A percentile compares a stretch with the other conserved stretches of the same genome.
Evolutionary conservation across 192 early-diverging fungal species (phyloP).

Genomic region (Coemansia sp.): DNA sequence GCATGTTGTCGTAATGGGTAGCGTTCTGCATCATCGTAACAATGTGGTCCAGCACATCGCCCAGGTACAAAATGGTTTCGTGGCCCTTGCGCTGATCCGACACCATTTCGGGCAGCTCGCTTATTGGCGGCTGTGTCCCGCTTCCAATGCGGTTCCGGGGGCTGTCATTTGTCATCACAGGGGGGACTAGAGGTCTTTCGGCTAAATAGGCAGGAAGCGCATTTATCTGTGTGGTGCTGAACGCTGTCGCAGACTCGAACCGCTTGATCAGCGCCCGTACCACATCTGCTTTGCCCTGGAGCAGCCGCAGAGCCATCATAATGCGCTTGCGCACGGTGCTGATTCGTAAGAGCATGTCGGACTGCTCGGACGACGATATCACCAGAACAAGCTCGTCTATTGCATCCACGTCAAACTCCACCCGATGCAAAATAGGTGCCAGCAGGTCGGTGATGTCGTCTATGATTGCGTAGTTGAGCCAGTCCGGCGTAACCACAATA

Average conservation of each 20-base stretch:
- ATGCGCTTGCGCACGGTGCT: conserved; percentile 70
- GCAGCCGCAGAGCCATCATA: conserved; percentile 65
- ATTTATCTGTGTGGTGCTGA: conserved; percentile 38
- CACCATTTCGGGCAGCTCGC: conserved; percentile 22
- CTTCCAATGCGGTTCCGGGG: conserved; percentile 12
- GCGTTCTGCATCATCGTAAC: conserved; percentile 75
- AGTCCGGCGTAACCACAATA: conserved; percentile 86
- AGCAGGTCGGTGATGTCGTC: conserved; percentile 95
- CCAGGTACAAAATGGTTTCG: conserved; percentile 70
- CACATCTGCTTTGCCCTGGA: conserved; percentile 73
- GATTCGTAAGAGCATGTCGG: conserved; percentile 74
- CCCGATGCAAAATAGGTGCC: conserved; percentile 75
- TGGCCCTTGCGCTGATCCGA: conserved; percentile 52
- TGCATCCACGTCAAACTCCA: conserved; percentile 93
- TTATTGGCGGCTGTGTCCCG: conserved; percentile 4
- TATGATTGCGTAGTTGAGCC: conserved; percentile 94
- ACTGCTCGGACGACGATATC: conserved; percentile 84
- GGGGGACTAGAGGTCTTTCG: neutral
- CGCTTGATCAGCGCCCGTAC: conserved; percentile 74
- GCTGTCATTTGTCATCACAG: conserved; percentile 19
- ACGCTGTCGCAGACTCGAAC: conserved; percentile 50
- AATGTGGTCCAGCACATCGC: conserved; percentile 81
- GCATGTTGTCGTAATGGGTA: conserved; percentile 70
- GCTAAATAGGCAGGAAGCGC: conserved; percentile 6
- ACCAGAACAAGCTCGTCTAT: conserved; percentile 95